phyloP scores from a whole-genome alignment of 306 rosid species.

The Parietaria judaica region DNA sequence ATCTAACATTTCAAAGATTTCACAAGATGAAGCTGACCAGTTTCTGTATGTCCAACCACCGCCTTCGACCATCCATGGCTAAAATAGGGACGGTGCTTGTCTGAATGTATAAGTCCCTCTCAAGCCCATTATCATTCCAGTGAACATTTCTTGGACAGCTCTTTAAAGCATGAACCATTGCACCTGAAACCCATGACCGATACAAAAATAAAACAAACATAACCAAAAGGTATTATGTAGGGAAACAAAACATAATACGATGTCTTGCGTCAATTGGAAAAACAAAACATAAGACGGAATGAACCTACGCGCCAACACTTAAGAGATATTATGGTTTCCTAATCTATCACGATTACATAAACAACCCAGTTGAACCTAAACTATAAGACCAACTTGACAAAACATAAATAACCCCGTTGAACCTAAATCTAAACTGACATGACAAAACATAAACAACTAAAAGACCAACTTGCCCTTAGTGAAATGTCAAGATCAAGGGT shows the following conservation, averaged over 20 bases:
- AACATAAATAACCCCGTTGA: no score
- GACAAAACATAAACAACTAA: no score
- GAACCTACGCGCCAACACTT: not conserved
- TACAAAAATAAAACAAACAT: not conserved
- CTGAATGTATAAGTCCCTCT: slow-evolving; percentile 80
- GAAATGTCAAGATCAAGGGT: no score
- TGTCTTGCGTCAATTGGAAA: not conserved
- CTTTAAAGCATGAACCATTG: slow-evolving; percentile 30
- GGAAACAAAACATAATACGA: slow-evolving; percentile 9
- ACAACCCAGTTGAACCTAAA: no score
- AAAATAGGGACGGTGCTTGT: slow-evolving; percentile 68
- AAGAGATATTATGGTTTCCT: no score
- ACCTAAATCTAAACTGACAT: no score
- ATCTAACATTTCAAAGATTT: slow-evolving; percentile 2
- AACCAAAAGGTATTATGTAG: slow-evolving; percentile 14
- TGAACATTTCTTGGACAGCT: slow-evolving; percentile 61
- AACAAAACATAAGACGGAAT: not conserved
- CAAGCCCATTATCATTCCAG: slow-evolving; percentile 92
- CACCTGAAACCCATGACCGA: slow-evolving; percentile 39
- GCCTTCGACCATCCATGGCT: slow-evolving; percentile 99
- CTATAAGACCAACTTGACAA: no score
- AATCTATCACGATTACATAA: no score
- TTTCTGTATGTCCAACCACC: slow-evolving; percentile 92
- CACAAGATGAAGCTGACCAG: slow-evolving; percentile 45
- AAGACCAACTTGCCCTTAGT: no score